Percentiles rank a stretch among this genome's conserved stretches.
Evolutionary conservation across 2,329 filamentous ascomycete genomes (phyloP).

Genomic region (Fusarium devonianum): DNA sequence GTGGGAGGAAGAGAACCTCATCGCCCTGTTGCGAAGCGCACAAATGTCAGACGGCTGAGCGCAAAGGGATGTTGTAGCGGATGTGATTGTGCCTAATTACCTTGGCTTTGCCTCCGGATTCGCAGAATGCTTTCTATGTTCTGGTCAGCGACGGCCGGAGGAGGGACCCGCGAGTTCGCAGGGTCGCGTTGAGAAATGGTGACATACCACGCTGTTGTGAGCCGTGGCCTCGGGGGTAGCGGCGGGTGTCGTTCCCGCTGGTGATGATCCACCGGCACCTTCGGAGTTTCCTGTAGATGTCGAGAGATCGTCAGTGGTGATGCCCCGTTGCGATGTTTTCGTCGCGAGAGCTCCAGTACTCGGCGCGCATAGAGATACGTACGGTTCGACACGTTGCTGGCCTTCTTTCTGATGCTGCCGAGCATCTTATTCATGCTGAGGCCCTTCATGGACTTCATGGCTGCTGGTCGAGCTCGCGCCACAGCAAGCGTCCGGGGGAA

Average conservation of each 20-base stretch:
- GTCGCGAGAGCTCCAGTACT: constrained; percentile 1
- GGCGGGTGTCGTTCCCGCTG: constrained; percentile 47
- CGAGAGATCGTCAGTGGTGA: neutral
- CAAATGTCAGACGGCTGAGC: constrained; percentile 10
- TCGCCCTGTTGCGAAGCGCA: constrained; percentile 65
- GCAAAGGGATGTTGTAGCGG: neutral
- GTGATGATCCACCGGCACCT: constrained; percentile 34
- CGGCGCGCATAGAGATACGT: constrained; percentile 17
- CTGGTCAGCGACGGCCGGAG: constrained; percentile 32
- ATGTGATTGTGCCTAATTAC: too few relatives aligned
- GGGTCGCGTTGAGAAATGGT: constrained; percentile 10
- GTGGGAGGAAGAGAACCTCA: constrained; percentile 90
- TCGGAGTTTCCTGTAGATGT: constrained; percentile 25
- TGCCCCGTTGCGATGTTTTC: too few relatives aligned
- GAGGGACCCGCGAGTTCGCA: constrained; percentile 7
- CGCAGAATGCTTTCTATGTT: constrained; percentile 78
- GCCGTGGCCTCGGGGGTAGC: constrained; percentile 74
- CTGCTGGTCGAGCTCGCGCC: constrained; percentile 35
- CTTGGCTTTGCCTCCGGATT: constrained; percentile 69
- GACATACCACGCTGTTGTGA: constrained; percentile 69
- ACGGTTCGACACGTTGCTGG: constrained; percentile 42
- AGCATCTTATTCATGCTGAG: constrained; percentile 65
- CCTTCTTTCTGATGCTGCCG: constrained; percentile 60
- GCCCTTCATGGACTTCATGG: constrained; percentile 58
- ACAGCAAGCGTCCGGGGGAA: constrained; percentile 25